These are phyloP conservation scores for Aspergillus sp. DNA, from an alignment of 2,329 filamentous ascomycete genomes.

Conservation along the genomic window DNA sequence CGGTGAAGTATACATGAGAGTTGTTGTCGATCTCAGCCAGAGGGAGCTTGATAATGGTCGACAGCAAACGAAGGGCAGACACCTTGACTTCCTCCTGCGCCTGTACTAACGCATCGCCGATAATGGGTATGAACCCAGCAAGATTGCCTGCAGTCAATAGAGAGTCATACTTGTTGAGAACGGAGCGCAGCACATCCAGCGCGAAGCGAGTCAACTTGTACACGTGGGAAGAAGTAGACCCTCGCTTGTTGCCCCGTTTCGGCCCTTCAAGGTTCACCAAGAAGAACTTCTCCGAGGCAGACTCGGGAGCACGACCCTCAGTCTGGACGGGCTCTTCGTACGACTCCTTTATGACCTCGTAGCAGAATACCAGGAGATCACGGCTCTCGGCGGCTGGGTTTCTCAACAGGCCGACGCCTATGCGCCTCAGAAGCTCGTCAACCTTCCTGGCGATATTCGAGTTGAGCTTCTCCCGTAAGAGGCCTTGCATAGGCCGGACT, in stretches of 20 bases:
- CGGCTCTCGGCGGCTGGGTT: constrained; percentile 70
- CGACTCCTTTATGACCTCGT: constrained; percentile 81
- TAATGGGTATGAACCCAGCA: constrained; percentile 73
- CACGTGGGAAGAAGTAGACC: constrained; percentile 65
- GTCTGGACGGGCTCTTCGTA: constrained; percentile 54
- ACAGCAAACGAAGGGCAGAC: constrained; percentile 74
- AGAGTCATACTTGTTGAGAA: constrained; percentile 76
- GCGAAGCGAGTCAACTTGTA: constrained; percentile 85
- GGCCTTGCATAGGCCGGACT: constrained; percentile 64
- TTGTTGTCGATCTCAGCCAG: constrained; percentile 60
- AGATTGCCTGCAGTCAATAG: constrained; percentile 73
- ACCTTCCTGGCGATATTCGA: constrained; percentile 78
- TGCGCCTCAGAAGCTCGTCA: constrained; percentile 74
- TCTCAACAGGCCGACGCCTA: constrained; percentile 71
- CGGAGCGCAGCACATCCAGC: constrained; percentile 72
- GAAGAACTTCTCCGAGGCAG: constrained; percentile 46
- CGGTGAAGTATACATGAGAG: constrained; percentile 69
- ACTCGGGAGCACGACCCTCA: constrained; percentile 16
- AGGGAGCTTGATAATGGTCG: constrained; percentile 74
- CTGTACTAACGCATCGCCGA: constrained; percentile 76
- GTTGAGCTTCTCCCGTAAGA: constrained; percentile 77
- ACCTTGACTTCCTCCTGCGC: constrained; percentile 90
- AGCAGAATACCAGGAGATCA: constrained; percentile 87
- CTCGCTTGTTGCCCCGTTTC: constrained; percentile 62
- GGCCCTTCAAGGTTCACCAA: constrained; percentile 67